Percentiles rank a stretch among this genome's conserved stretches.
Evolutionary conservation across 345 rosid species (phyloP).

Genomic region (Hibiscus tridactylites): DNA sequence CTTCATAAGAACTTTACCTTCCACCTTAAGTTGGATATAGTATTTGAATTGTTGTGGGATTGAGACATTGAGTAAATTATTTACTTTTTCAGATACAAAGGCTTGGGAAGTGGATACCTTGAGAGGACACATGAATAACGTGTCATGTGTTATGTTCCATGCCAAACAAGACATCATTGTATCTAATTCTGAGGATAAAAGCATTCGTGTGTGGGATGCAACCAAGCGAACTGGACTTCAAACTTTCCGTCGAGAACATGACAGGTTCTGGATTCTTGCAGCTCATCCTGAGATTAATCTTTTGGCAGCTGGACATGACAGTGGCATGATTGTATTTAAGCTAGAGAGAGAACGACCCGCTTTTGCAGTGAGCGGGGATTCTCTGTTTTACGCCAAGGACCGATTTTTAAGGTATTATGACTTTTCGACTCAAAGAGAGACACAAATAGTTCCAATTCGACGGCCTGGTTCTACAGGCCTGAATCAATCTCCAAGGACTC

Average conservation of each 20-base stretch:
- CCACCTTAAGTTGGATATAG: background rate
- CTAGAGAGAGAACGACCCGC: slow-evolving; percentile 97
- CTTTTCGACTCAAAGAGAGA: slow-evolving; percentile 65
- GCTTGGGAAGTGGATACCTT: slow-evolving; percentile 99
- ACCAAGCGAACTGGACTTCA: slow-evolving; percentile 88
- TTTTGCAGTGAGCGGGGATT: slow-evolving; percentile 73
- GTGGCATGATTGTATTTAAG: slow-evolving; percentile 95
- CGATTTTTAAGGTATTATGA: slow-evolving; percentile 72
- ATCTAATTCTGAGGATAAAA: slow-evolving; percentile 94
- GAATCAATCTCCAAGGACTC: slow-evolving; percentile 85
- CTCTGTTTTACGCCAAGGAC: slow-evolving; percentile 68
- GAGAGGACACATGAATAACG: slow-evolving; percentile 95
- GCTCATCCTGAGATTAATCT: slow-evolving; percentile 95
- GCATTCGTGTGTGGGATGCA: slow-evolving; percentile 95
- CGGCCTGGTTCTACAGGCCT: slow-evolving; percentile 69
- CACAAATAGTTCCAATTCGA: slow-evolving; percentile 74
- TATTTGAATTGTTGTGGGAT: background rate
- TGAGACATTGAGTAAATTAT: background rate
- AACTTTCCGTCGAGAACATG: slow-evolving; percentile 94
- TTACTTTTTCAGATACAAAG: slow-evolving; percentile 67
- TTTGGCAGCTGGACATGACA: slow-evolving; percentile 96
- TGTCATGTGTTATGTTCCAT: slow-evolving; percentile 94
- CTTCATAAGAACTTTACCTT: background rate
- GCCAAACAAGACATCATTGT: slow-evolving; percentile 94
- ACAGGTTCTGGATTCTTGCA: slow-evolving; percentile 91